Evolutionary conservation across 495 filamentous ascomycete genomes (phyloP).

Genomic region (Aspergillus diversus): DNA sequence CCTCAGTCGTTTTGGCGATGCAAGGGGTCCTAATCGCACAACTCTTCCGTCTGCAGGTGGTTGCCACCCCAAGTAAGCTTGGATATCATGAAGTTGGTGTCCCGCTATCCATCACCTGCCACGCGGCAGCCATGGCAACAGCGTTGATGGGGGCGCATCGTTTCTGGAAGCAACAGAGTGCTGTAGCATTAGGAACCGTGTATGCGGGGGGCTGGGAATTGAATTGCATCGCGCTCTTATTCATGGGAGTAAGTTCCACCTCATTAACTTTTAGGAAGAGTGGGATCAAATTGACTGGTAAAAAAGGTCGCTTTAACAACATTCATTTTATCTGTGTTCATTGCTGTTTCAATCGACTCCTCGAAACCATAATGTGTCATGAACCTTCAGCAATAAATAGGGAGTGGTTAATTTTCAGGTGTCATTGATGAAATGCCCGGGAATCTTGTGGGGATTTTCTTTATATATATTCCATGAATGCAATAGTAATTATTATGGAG

Average conservation of each 20-base stretch:
- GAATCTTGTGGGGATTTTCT: neutral
- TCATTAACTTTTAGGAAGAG: neutral
- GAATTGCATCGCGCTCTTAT: conserved; percentile 52
- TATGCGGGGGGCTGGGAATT: conserved; percentile 73
- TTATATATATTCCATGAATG: neutral
- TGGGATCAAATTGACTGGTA: neutral
- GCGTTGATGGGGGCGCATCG: conserved; percentile 62
- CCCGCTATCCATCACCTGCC: conserved; percentile 63
- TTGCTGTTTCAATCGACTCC: conserved; percentile 33
- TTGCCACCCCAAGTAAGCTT: conserved; percentile 37
- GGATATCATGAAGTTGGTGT: conserved; percentile 67
- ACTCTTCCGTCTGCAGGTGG: conserved; percentile 68
- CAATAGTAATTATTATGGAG: neutral
- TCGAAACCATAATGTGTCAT: neutral
- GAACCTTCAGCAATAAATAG: neutral
- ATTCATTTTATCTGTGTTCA: conserved; percentile 35
- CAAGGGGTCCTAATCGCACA: conserved; percentile 68
- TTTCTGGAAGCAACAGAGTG: conserved; percentile 72
- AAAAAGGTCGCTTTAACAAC: conserved; percentile 30
- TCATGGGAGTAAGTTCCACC: conserved; percentile 52
- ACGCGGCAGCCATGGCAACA: conserved; percentile 60
- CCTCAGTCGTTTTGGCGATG: conserved; percentile 69
- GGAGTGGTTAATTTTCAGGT: neutral
- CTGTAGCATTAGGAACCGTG: conserved; percentile 65
- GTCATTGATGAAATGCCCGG: neutral